Conservation (phyloP, 2,329 filamentous ascomycete genomes). For the Aspergillus fructus region DNA sequence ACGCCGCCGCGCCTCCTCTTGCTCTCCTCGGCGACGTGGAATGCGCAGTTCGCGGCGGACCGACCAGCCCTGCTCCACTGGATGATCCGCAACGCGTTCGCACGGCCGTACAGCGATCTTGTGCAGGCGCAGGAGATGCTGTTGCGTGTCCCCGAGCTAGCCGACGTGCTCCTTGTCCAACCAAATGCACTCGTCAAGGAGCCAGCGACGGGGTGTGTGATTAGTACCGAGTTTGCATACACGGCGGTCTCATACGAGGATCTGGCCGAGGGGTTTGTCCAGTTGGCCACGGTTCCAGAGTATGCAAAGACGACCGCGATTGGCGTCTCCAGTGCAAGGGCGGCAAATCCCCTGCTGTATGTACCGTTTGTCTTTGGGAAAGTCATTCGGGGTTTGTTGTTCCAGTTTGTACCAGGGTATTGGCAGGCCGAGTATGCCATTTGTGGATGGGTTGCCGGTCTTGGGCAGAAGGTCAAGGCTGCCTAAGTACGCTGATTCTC, state of each 20-base stretch:
- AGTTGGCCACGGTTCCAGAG: not conserved
- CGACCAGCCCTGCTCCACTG: constrained; percentile 1
- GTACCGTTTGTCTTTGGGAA: not conserved
- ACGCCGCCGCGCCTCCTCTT: not conserved
- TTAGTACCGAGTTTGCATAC: constrained; percentile 4
- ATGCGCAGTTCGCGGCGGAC: not conserved
- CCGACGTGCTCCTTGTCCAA: not conserved
- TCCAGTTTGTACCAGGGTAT: constrained; percentile 5
- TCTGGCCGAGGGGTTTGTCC: constrained; percentile 3
- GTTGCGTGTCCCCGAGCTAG: not conserved
- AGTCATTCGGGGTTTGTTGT: constrained; percentile 1
- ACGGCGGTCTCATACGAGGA: constrained; percentile 4
- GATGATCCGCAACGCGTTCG: constrained; percentile 6
- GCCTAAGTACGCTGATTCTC: too few relatives aligned
- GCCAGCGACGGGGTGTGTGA: not conserved
- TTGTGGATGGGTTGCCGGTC: not conserved
- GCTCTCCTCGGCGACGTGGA: constrained; percentile 3
- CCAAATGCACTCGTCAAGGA: constrained; percentile 7
- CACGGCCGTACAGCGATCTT: constrained; percentile 1
- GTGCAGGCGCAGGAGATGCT: constrained; percentile 1
- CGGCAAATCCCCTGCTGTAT: not conserved
- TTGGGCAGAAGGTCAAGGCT: too few relatives aligned
- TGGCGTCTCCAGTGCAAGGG: constrained; percentile 4
- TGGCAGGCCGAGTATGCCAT: constrained; percentile 4
- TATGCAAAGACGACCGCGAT: not conserved